A percentile compares a stretch with the other conserved stretches of the same genome.
phyloP scores from a whole-genome alignment of 2,329 filamentous ascomycete species.

The Ophiostoma quercus region DNA sequence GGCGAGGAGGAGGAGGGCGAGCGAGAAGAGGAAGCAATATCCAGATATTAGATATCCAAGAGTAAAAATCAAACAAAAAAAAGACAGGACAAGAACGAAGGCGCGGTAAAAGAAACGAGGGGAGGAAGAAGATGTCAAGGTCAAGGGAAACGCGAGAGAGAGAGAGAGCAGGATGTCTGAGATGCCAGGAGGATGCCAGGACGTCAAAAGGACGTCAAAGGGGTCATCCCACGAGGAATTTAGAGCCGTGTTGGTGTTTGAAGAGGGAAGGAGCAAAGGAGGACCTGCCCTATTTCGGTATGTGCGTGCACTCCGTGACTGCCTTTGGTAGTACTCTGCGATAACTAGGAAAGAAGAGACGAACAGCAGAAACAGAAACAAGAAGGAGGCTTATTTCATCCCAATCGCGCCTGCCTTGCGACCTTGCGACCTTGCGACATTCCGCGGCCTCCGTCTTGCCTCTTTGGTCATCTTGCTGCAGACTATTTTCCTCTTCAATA shows the following conservation, averaged over 20 bases:
- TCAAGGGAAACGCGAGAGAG: not conserved
- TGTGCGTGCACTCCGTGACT: not conserved
- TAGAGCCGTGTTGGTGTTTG: not conserved
- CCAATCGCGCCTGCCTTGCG: slow-evolving; percentile 8
- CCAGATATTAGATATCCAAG: not conserved
- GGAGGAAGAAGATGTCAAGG: not conserved
- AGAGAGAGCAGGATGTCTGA: not conserved
- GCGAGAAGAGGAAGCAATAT: not conserved
- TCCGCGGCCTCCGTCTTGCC: slow-evolving; percentile 12
- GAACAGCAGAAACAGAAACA: not conserved
- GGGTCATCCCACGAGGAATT: not conserved
- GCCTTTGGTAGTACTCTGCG: not conserved
- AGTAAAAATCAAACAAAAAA: not conserved
- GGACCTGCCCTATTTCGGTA: slow-evolving; percentile 2
- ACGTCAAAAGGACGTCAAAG: not conserved
- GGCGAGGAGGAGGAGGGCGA: not conserved
- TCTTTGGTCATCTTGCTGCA: not conserved
- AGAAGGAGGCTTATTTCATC: slow-evolving; percentile 7
- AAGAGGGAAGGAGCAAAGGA: not conserved
- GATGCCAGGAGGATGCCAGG: not conserved
- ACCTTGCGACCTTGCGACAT: slow-evolving; percentile 15
- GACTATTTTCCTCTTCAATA: not conserved
- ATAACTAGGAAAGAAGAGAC: not conserved
- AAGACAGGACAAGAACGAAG: not conserved
- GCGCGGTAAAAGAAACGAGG: not conserved